phyloP scores from a whole-genome alignment of 345 rosid species.

The Arabis alpina region DNA sequence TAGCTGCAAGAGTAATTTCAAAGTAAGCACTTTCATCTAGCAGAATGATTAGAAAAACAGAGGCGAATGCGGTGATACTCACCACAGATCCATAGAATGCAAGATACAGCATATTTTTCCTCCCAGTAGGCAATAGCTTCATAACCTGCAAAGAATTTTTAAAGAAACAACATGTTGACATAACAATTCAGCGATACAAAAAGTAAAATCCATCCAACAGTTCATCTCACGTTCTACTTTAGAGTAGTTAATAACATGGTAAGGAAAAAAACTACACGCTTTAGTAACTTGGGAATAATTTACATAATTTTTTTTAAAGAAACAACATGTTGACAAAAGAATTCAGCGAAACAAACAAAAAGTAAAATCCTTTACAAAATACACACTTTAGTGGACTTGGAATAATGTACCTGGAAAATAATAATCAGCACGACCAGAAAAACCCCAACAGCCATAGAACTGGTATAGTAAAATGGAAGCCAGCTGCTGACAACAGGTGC shows the following conservation, averaged over 20 bases:
- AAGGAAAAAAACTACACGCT: too few species aligned
- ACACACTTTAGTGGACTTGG: not conserved
- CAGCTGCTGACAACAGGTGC: slow-evolving; percentile 86
- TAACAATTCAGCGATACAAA: too few species aligned
- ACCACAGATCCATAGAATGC: slow-evolving; percentile 74
- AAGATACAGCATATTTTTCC: slow-evolving; percentile 66
- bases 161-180: slow-evolving; percentile 1
- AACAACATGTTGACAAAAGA: too few species aligned
- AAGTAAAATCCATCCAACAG: too few species aligned
- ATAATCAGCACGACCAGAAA: slow-evolving; percentile 77
- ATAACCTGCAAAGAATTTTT: slow-evolving; percentile 54
- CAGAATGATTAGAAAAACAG: slow-evolving; percentile 4
- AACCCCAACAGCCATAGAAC: slow-evolving; percentile 91
- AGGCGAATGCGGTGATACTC: slow-evolving; percentile 36
- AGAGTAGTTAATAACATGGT: too few species aligned
- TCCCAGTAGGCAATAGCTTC: slow-evolving; percentile 77
- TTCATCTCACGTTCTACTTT: too few species aligned
- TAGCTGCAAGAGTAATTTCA: slow-evolving; percentile 53
- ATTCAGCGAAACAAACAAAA: not conserved
- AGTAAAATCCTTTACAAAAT: too few species aligned
- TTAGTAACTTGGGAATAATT: too few species aligned
- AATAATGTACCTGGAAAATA: slow-evolving; percentile 74
- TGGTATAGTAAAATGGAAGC: slow-evolving; percentile 94
- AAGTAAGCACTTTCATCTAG: slow-evolving; percentile 25
- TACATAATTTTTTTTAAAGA: too few species aligned